phyloP scores from a whole-genome alignment of 1,284 basidiomycete species.

The Schizophyllum amplum region DNA sequence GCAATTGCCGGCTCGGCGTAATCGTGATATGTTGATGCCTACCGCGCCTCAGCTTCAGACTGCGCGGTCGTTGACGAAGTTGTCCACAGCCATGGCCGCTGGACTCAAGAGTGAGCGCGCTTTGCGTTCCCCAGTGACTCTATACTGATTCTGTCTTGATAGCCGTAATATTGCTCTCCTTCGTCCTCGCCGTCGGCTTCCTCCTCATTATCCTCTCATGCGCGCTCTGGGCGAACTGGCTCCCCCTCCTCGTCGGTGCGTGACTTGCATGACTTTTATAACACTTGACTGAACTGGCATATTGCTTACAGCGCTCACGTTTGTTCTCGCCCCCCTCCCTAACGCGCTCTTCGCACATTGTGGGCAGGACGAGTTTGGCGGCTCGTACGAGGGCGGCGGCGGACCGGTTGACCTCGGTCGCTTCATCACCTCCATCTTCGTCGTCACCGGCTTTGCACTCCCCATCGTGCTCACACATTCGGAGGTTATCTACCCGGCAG shows the following conservation, averaged over 20 bases:
- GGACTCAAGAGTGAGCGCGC: not conserved
- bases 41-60: too few species aligned
- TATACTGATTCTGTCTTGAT: not conserved
- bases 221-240: constrained; percentile 95
- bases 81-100: not conserved
- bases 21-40: too few species aligned
- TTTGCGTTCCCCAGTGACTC: too few species aligned
- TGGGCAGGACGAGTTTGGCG: constrained; percentile 77
- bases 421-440: constrained; percentile 87
- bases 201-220: constrained; percentile 97
- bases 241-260: constrained; percentile 93
- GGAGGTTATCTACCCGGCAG: constrained; percentile 76
- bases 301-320: constrained; percentile 69
- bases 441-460: constrained; percentile 90
- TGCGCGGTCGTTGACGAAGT: too few species aligned
- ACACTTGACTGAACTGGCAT: constrained; percentile 2
- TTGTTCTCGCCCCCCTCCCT: constrained; percentile 92
- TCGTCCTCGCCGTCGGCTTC: constrained; percentile 95
- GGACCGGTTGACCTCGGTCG: constrained; percentile 77
- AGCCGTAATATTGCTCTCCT: constrained; percentile 93
- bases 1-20: too few species aligned
- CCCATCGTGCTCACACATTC: constrained; percentile 92
- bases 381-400: constrained; percentile 44
- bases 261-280: constrained; percentile 13
- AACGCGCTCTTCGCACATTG: constrained; percentile 88